phyloP scores from a whole-genome alignment of 2,329 filamentous ascomycete species.

The Magnaporthiopsis rhizophila region DNA sequence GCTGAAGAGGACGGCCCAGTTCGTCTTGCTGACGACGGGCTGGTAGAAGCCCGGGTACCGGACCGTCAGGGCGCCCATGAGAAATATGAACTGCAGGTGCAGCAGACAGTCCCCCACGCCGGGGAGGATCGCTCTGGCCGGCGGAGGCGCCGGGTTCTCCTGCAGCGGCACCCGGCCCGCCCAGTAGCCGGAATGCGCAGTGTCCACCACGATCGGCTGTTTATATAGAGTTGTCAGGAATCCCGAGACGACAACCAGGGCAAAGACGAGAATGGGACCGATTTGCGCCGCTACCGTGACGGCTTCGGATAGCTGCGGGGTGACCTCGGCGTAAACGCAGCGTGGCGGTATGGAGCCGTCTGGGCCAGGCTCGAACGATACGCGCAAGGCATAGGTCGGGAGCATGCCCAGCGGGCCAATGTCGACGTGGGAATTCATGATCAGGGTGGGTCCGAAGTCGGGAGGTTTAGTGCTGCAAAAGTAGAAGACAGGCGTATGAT shows the following conservation, averaged over 20 bases:
- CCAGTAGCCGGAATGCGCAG: background rate
- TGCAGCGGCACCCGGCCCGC: background rate
- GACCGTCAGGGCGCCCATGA: conserved; percentile 62
- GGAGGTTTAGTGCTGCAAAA: background rate
- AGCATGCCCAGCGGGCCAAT: background rate
- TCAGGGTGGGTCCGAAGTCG: background rate
- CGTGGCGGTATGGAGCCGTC: background rate
- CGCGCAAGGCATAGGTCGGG: background rate
- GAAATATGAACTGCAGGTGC: conserved; percentile 67
- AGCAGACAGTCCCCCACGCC: conserved; percentile 59
- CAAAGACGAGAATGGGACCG: background rate
- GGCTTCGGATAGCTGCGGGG: background rate
- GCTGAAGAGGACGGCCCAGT: conserved; percentile 63
- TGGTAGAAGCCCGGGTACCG: conserved; percentile 68
- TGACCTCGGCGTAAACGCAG: background rate
- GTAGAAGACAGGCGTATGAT: background rate
- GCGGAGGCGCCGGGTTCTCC: background rate
- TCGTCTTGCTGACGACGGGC: conserved; percentile 56
- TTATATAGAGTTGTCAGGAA: background rate
- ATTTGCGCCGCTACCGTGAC: background rate
- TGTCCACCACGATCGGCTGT: background rate
- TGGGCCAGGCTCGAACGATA: background rate
- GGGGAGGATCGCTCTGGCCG: conserved; percentile 8
- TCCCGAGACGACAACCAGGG: background rate
- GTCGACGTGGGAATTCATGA: background rate